Base-by-base conservation (phyloP, 2,329 filamentous ascomycete genomes). In the Xylariales sp. region DNA sequence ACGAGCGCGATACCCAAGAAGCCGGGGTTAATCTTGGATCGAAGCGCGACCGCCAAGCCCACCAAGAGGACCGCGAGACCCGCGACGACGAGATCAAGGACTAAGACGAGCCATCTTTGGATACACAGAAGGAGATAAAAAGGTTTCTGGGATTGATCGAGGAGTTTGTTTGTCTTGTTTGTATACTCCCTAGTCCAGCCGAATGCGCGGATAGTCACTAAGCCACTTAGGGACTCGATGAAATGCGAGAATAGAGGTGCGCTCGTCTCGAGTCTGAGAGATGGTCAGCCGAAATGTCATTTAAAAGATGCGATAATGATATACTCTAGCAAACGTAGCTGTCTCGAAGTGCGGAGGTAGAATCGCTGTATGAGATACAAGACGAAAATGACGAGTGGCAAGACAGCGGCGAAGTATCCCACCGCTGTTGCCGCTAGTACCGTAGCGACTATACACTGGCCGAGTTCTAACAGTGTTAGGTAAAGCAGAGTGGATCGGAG, bases 41-140 rank as follows among this genome's bases (percentile, higher is more conserved):
- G 54, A 5, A 70, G 62, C 8, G 70, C 68, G 30, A 74, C 69
- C 1, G 70, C 69, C 1, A 72, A 65, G 10, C 75, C 71, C 1
- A 77, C 74, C 14, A 81, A 52, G 8, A 76, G 62, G 12, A 62
- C 49, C 3, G 65, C 67, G 8, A 67, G 48, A 6, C 56, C 68
- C 45, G 65, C 68, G 46, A 70, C 64, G 18, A 70, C 52, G 9
- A 72, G 28, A 46, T 72, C 68, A 9, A 72, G 57, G 5, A 70
- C 70, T 1, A 70, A 30, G 8, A 41, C 62, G 10, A 72, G 58
- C 68, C 70, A 72, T 54, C 55, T 45, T 32, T 72, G 70, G 23
- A 69, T 64, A n/a, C 64, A 69, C 9, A 65, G 62, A 1, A 69
- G 53, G 10, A 70, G 50, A 48, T 72, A 72, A 36, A 50, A 58